These are phyloP conservation scores for Diaporthe aspalathi DNA, from an alignment of 2,329 filamentous ascomycete species.

Conservation along the genomic window DNA sequence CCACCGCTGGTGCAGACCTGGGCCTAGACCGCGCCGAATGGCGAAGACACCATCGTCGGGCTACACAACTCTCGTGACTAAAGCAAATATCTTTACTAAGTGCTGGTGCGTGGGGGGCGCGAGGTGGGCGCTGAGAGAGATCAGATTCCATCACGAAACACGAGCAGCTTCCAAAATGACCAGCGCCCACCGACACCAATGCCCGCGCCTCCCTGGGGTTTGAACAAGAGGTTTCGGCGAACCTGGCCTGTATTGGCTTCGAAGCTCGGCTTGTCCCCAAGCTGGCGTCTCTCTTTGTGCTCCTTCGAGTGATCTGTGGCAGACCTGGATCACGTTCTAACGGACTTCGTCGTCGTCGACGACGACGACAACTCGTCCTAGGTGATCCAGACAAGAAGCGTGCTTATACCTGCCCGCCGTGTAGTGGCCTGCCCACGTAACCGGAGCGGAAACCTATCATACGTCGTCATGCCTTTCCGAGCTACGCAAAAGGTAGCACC, in stretches of 20 bases:
- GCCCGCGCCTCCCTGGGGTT: neutral
- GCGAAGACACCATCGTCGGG: neutral
- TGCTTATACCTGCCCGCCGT: neutral
- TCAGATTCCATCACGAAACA: neutral
- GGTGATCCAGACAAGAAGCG: neutral
- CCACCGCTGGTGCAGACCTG: neutral
- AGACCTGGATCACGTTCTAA: neutral
- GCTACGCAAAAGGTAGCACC: neutral
- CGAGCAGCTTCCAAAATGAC: neutral
- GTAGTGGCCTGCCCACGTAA: neutral
- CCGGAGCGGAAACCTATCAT: neutral
- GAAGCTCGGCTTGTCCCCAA: neutral
- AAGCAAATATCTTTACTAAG: neutral
- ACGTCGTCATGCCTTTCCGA: neutral
- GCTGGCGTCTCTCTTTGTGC: neutral
- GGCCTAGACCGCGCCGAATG: neutral
- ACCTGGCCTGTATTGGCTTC: neutral
- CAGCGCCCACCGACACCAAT: neutral
- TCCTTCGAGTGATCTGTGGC: neutral
- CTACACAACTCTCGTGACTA: neutral
- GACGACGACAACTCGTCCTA: neutral
- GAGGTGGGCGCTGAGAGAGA: neutral
- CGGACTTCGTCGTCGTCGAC: neutral
- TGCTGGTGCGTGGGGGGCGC: neutral
- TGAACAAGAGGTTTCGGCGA: neutral